Percentiles rank a stretch among this genome's conserved stretches.
Evolutionary conservation across 1,284 basidiomycete genomes (phyloP).

Genomic region (Cutaneotrichosporon arboriforme): DNA sequence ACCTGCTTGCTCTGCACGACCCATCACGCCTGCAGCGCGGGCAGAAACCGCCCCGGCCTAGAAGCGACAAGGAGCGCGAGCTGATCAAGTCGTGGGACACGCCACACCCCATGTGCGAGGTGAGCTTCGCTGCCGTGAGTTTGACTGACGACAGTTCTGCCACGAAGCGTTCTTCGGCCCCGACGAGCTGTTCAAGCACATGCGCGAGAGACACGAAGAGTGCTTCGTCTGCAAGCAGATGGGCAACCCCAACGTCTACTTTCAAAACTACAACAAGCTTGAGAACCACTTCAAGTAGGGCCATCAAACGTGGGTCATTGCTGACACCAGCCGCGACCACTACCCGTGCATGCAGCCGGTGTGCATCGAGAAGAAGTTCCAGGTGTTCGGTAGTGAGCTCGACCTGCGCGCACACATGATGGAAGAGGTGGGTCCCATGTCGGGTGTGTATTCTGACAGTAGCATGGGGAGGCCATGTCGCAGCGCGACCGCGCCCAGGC

Average conservation of each 20-base stretch:
- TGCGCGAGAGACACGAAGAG: constrained; percentile 91
- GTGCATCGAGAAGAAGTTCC: constrained; percentile 85
- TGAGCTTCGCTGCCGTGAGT: constrained; percentile 46
- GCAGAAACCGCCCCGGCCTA: constrained; percentile 37
- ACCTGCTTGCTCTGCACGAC: constrained; percentile 68
- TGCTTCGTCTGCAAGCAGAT: constrained; percentile 88
- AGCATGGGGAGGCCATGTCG: constrained; percentile 76
- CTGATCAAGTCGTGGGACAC: constrained; percentile 45
- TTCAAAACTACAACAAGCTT: constrained; percentile 67
- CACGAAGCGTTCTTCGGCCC: constrained; percentile 81
- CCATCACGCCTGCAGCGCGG: constrained; percentile 62
- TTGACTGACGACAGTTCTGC: constrained; percentile 63
- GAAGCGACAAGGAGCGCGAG: constrained; percentile 39
- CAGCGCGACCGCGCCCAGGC: constrained; percentile 71
- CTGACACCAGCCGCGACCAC: constrained; percentile 53
- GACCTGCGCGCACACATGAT: constrained; percentile 92
- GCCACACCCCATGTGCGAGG: constrained; percentile 50
- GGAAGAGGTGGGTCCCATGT: constrained; percentile 32
- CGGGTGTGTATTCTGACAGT: background rate
- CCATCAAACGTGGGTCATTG: constrained; percentile 10
- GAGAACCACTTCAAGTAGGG: constrained; percentile 52
- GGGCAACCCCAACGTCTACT: constrained; percentile 76
- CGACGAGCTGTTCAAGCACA: constrained; percentile 90
- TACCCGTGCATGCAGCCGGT: constrained; percentile 67
- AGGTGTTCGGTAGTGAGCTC: constrained; percentile 81